Conservation (phyloP, 257 asterid species). For the Fraxinus quadrangulata region DNA sequence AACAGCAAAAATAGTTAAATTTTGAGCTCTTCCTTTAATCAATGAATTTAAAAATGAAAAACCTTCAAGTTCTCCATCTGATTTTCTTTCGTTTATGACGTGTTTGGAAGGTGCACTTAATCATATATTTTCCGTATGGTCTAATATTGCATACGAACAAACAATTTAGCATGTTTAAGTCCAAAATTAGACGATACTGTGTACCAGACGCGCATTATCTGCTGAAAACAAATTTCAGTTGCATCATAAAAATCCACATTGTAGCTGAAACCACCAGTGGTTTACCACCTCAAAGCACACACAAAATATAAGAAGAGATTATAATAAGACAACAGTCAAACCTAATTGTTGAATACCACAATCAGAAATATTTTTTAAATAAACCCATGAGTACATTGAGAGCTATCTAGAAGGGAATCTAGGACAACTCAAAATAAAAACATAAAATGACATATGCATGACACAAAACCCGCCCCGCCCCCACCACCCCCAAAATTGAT, state of each 20-base stretch:
- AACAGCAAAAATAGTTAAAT: neutral
- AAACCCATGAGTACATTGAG: neutral
- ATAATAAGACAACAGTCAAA: neutral
- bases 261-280: neutral
- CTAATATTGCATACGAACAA: no score
- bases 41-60: neutral
- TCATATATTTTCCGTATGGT: neutral
- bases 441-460: neutral
- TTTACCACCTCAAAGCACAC: neutral
- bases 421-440: neutral
- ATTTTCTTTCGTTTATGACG: neutral
- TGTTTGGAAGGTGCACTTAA: neutral
- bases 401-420: neutral
- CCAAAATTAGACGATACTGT: neutral
- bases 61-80: neutral
- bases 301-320: neutral
- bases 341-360: neutral
- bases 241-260: conserved; percentile 4
- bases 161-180: no score
- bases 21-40: conserved; percentile 17
- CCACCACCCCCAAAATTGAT: neutral
- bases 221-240: neutral
- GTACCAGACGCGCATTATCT: neutral
- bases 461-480: neutral
- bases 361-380: neutral